Base-by-base conservation (phyloP, 2,329 filamentous ascomycete genomes). In the Berkeleyomyces rouxiae region DNA sequence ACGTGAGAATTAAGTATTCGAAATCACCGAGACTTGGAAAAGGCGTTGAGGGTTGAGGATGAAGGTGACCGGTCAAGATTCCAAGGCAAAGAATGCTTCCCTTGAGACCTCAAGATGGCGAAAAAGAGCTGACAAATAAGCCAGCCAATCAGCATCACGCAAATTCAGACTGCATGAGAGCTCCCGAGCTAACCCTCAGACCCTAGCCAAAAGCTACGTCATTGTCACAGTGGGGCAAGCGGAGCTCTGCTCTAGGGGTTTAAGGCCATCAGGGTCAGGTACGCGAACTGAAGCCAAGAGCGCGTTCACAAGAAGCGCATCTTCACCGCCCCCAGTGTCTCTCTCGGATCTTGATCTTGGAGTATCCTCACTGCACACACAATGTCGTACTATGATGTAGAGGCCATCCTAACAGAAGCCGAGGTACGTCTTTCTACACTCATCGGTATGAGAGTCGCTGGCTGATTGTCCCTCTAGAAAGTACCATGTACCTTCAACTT, bases 401-500 rank as follows among this genome's bases (percentile, higher is more conserved):
- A 91, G 69, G 81, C 87, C 65, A 93, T 95, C 75, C 80, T 93
- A 53, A 93, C 89, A 7, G 88, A 93, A 72, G 84, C 88, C 59
- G 89, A 91, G 76, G 86, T 86, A 77, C 55, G 66, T 42, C n/a
- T 66, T 44, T 63, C n/a, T 23, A 3, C 43, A 4, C 36, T 13
- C 11, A 7, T 3, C 33, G 13, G 33, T 7, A n/a, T 7, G 4
- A 31, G 44, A 9, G 16, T 9, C 59, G 59, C 61, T 65, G 43
- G 67, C 67, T 59, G 43, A 49, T 62, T 53, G 58, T 31, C 7
- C 13, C 51, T 16, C 36, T 68, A 96, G 85, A 97, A 96, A 87
- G 83, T 96, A 40, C 92, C 93, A 47, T 96, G 91, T 77, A 95
- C 88, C 60, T 96, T 97, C 75, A 88, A 96, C 70, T 82, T 96